Base-by-base conservation (phyloP, 108 stramenopile species). In the Nannochloropsis oceanica region DNA sequence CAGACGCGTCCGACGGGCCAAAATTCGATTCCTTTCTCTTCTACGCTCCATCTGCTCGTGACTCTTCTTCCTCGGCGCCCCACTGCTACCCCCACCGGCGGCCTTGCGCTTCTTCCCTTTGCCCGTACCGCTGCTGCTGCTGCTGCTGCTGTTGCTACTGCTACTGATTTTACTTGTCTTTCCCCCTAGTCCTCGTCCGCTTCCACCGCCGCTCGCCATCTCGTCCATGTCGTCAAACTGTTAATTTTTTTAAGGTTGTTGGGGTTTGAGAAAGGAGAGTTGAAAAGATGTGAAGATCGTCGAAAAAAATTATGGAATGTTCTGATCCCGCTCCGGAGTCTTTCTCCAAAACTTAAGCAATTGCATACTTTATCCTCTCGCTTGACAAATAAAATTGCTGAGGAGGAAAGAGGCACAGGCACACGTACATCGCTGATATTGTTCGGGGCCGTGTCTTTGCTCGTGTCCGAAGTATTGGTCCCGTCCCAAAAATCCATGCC, bases 21-120 rank as follows among this genome's bases (percentile, higher is more conserved):
- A 92, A 83, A 97, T 95, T 12, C 98, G 95, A 87, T 99, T 97
- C 81, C 97, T 91, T 83, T 98, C 97, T 26, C 96, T 90, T 24
- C 95, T 89, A 79, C 95, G 93, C 86, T 95, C 94, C 79, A 94
- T 92, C 89, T 89, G 87, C 81, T 90, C 90, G 79, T 83, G 59
- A n/a, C 59, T 73, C n/a, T 73, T 73, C 59, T 73, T 73, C 59
- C 59, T 18, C 59, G 59, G 59, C 2, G 2, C n/a, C 25, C 26
- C 26, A 81, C 26, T 27, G 26, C 80, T 26, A 2, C 80, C 26
- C 26, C 26, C 13, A 22, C 80, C 80, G 22, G 26, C n/a, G n/a
- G 80, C 25, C 26, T 81, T 81, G 80, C 80, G 80, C 25, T 26
- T 81, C 26, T 81, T 81, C n/a, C 59, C n/a, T 9, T 81, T 81